A percentile compares a stretch with the other conserved stretches of the same genome.
Conservation (phyloP, 1,284 basidiomycete species). For the Ceratobasidium sp. region DNA sequence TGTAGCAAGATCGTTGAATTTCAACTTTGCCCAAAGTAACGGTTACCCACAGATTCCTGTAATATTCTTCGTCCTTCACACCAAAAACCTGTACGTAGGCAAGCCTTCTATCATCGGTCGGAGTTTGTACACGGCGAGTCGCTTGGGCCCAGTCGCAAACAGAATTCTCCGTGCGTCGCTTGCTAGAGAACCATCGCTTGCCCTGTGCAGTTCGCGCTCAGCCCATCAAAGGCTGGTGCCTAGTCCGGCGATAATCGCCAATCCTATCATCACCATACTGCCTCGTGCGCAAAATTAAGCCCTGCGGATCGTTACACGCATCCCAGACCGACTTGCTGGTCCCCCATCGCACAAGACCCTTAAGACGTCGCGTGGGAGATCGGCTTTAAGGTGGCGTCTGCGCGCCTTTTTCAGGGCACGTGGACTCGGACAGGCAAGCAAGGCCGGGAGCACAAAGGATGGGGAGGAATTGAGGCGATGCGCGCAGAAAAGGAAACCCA, state of each 20-base stretch:
- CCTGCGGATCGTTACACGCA: slow-evolving; percentile 1
- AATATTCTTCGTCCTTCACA: slow-evolving; percentile 14
- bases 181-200: background rate
- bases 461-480: slow-evolving; percentile 21
- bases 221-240: background rate
- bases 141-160: background rate
- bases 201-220: slow-evolving; percentile 6
- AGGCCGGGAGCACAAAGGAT: slow-evolving; percentile 15
- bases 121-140: slow-evolving; percentile 19
- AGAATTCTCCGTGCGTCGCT: background rate
- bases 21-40: slow-evolving; percentile 15
- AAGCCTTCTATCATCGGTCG: slow-evolving; percentile 21
- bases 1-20: slow-evolving; percentile 1
- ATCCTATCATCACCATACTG: slow-evolving; percentile 16
- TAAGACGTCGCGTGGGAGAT: background rate
- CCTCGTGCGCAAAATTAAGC: slow-evolving; percentile 11
- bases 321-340: background rate
- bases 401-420: slow-evolving; percentile 12
- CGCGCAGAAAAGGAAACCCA: slow-evolving; percentile 10
- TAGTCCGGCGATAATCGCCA: background rate
- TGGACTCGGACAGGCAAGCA: background rate
- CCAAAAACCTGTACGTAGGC: slow-evolving; percentile 10
- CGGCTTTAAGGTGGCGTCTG: slow-evolving; percentile 11
- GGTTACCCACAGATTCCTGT: slow-evolving; percentile 8
- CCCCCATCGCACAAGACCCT: background rate